Evolutionary conservation across 1,139 yeast species (phyloP).

Genomic region (Protomyces gravidus): DNA sequence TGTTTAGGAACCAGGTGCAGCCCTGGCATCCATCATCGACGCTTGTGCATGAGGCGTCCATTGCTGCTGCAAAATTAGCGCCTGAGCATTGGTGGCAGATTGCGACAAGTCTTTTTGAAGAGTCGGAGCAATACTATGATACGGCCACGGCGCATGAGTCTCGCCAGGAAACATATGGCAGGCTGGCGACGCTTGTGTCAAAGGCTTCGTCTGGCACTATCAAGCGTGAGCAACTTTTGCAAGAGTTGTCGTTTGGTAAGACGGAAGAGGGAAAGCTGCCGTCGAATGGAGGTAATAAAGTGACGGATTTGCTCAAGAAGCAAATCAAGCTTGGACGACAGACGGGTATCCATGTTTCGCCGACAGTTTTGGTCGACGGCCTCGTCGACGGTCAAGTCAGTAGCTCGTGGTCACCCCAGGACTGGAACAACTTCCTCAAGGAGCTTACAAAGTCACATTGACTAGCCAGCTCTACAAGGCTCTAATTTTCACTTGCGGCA

Average conservation of each 20-base stretch:
- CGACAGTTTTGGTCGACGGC: conserved; percentile 74
- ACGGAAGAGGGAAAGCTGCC: conserved; percentile 35
- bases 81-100: conserved; percentile 54
- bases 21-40: conserved; percentile 83
- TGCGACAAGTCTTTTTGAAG: conserved; percentile 51
- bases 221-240: conserved; percentile 38
- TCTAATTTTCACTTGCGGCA: too few species aligned
- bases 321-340: conserved; percentile 49
- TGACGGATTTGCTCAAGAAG: conserved; percentile 12
- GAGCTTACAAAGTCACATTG: not conserved
- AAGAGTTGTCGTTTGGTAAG: conserved; percentile 30
- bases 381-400: conserved; percentile 42
- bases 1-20: conserved; percentile 65
- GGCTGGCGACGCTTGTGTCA: conserved; percentile 53
- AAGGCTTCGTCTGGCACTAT: conserved; percentile 36
- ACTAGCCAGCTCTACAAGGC: too few species aligned
- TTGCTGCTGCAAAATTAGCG: conserved; percentile 60
- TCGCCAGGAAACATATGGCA: conserved; percentile 55
- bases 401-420: conserved; percentile 34
- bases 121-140: conserved; percentile 32
- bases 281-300: conserved; percentile 54
- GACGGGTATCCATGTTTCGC: conserved; percentile 76
- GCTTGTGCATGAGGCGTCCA: conserved; percentile 63
- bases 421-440: conserved; percentile 32
- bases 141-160: conserved; percentile 52